Evolutionary conservation across 305 asterid genomes (phyloP).

Genomic region (Fraxinus platypoda): DNA sequence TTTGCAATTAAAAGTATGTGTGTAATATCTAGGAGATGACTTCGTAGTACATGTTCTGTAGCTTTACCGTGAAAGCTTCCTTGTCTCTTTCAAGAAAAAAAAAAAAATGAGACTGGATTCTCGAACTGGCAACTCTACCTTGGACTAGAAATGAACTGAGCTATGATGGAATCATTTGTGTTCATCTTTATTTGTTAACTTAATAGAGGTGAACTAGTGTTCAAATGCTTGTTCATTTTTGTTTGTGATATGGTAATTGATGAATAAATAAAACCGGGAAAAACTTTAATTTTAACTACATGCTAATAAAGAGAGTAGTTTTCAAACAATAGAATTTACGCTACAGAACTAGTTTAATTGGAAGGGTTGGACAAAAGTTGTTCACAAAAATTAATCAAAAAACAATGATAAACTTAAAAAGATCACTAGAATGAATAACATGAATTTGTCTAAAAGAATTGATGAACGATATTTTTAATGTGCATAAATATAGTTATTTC

Average conservation of each 20-base stretch:
- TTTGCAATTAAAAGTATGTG: not conserved
- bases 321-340: not conserved
- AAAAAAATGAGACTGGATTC: not conserved
- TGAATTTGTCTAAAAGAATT: not conserved
- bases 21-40: conserved; percentile 7
- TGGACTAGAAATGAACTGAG: not conserved
- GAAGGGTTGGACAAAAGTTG: not conserved
- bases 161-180: not conserved
- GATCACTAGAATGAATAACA: not conserved
- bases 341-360: not conserved
- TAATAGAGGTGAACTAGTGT: not conserved
- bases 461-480: not conserved
- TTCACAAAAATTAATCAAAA: no score
- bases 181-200: not conserved
- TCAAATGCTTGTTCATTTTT: not conserved
- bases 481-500: not conserved
- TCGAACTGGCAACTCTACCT: not conserved
- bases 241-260: not conserved
- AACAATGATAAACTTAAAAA: not conserved
- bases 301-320: no score
- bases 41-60: conserved; percentile 6
- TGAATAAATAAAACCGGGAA: not conserved
- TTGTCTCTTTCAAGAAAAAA: not conserved
- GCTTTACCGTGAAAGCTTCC: not conserved
- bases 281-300: not conserved